These are phyloP conservation scores for Piper betle DNA, from an alignment of 164 flowering plant species.

Conservation along the genomic window DNA sequence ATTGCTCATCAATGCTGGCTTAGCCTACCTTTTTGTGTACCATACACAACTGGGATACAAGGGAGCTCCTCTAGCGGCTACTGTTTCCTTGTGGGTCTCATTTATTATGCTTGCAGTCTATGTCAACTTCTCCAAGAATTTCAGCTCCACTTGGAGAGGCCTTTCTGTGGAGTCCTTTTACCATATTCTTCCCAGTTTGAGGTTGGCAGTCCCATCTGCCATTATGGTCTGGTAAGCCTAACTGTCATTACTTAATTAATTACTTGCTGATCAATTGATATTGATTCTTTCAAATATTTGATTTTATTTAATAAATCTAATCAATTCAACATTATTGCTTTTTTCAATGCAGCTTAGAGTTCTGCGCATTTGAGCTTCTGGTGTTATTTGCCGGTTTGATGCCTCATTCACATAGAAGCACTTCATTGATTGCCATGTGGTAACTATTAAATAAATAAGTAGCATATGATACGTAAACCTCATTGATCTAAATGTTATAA, in stretches of 20 bases:
- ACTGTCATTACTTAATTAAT: neutral
- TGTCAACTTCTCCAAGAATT: slow-evolving; percentile 32
- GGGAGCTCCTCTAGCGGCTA: slow-evolving; percentile 68
- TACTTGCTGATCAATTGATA: neutral
- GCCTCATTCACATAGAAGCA: slow-evolving; percentile 52
- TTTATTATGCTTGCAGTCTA: slow-evolving; percentile 40
- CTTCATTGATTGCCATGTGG: slow-evolving; percentile 90
- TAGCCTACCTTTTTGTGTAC: slow-evolving; percentile 43
- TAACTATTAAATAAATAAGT: slow-evolving; percentile 8
- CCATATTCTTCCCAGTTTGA: slow-evolving; percentile 33
- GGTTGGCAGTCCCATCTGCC: slow-evolving; percentile 78
- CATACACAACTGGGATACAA: slow-evolving; percentile 36
- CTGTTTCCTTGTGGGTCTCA: slow-evolving; percentile 65
- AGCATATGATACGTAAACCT: neutral
- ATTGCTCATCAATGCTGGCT: slow-evolving; percentile 34
- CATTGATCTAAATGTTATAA: neutral
- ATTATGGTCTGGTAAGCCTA: slow-evolving; percentile 82
- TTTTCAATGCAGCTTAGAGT: slow-evolving; percentile 47
- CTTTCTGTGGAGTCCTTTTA: slow-evolving; percentile 39
- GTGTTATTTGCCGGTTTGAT: slow-evolving; percentile 81
- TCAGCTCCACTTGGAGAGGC: slow-evolving; percentile 65
- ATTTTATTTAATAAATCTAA: slow-evolving; percentile 1
- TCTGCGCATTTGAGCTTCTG: slow-evolving; percentile 86
- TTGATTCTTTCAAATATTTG: neutral
- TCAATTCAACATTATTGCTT: neutral